Evolutionary conservation across 768 basidiomycete species (phyloP).

Genomic region (Cytidiella melzeri): DNA sequence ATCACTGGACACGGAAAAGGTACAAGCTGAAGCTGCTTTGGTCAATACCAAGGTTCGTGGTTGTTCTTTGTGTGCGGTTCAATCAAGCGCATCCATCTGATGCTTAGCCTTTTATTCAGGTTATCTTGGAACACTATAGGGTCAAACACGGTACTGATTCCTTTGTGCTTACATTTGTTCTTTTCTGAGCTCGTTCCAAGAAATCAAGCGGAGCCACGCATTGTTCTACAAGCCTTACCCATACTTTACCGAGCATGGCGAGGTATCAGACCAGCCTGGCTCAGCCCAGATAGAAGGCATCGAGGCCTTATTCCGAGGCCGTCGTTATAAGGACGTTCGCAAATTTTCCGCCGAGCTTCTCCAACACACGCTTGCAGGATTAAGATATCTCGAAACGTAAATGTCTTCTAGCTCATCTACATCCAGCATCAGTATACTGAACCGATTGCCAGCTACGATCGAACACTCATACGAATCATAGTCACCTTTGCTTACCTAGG

Average conservation of each 20-base stretch:
- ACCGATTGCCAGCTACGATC: conserved; percentile 52
- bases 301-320: conserved; percentile 35
- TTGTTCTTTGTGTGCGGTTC: not conserved
- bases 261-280: conserved; percentile 29
- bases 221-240: conserved; percentile 60
- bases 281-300: conserved; percentile 34
- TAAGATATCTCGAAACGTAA: conserved; percentile 74
- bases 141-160: conserved; percentile 61
- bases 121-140: conserved; percentile 70
- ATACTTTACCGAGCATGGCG: conserved; percentile 33
- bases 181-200: conserved; percentile 28
- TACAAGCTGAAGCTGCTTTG: conserved; percentile 47
- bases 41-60: conserved; percentile 55
- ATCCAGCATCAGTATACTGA: conserved; percentile 7
- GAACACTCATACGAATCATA: conserved; percentile 60
- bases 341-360: conserved; percentile 46
- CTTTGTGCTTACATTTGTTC: not conserved
- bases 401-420: conserved; percentile 3
- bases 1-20: conserved; percentile 38
- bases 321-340: conserved; percentile 46
- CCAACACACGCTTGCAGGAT: conserved; percentile 45
- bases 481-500: conserved; percentile 70
- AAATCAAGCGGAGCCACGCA: conserved; percentile 51
- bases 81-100: not conserved
- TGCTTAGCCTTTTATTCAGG: conserved; percentile 26